A percentile compares a stretch with the other conserved stretches of the same genome.
These are phyloP conservation scores for Dactylella cylindrospora DNA, from an alignment of 2,329 filamentous ascomycete genomes.

Conservation along the genomic window DNA sequence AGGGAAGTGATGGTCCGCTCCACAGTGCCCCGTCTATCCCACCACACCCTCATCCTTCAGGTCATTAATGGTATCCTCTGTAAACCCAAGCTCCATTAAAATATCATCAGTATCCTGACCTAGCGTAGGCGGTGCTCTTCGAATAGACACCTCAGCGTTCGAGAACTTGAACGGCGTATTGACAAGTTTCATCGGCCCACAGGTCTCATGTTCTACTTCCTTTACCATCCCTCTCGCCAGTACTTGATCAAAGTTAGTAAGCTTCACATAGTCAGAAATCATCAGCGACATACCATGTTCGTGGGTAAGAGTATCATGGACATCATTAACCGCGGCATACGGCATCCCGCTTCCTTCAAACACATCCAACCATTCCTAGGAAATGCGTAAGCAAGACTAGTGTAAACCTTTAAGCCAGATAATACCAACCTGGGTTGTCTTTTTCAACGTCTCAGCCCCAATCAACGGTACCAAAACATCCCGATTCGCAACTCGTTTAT, in stretches of 20 bases:
- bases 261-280: background rate
- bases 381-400: background rate
- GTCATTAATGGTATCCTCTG: constrained; percentile 58
- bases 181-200: constrained; percentile 83
- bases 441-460: constrained; percentile 70
- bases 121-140: constrained; percentile 77
- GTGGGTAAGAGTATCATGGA: constrained; percentile 79
- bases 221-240: constrained; percentile 83
- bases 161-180: constrained; percentile 96
- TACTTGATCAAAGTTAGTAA: constrained; percentile 54
- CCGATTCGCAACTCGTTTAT: constrained; percentile 69
- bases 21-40: too few relatives aligned
- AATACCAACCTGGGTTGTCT: constrained; percentile 63
- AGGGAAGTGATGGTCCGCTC: too few relatives aligned
- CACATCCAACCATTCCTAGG: constrained; percentile 77
- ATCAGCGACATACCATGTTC: constrained; percentile 66
- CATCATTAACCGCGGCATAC: constrained; percentile 91
- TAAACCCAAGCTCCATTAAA: constrained; percentile 58
- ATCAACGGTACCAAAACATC: constrained; percentile 75
- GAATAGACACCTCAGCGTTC: constrained; percentile 72
- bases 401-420: background rate
- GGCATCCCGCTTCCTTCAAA: constrained; percentile 92
- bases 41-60: constrained; percentile 70
- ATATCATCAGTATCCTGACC: constrained; percentile 86
- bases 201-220: constrained; percentile 77